A percentile compares a stretch with the other conserved stretches of the same genome.
phyloP scores from a whole-genome alignment of 768 basidiomycete genomes.

The Cystobasidium onofrii region DNA sequence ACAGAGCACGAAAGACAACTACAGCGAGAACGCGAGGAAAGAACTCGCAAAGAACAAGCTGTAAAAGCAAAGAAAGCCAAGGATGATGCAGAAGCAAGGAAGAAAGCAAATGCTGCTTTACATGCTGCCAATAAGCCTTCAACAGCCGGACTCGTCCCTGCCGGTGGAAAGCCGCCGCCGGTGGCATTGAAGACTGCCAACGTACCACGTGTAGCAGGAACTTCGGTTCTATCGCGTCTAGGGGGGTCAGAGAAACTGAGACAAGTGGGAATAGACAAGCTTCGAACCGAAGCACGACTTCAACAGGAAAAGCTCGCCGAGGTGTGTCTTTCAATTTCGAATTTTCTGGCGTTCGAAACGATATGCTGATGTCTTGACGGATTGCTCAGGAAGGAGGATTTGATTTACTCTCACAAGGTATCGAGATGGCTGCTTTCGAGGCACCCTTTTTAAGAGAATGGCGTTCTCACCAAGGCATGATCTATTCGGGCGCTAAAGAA shows the following conservation, averaged over 20 bases:
- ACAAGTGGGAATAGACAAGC: neutral
- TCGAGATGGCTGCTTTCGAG: constrained; percentile 28
- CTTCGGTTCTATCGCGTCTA: neutral
- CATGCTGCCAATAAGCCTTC: neutral
- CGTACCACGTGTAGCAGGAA: neutral
- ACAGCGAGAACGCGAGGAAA: constrained; percentile 21
- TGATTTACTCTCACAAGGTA: constrained; percentile 16
- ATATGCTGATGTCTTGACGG: neutral
- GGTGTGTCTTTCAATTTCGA: neutral
- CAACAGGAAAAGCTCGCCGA: constrained; percentile 14
- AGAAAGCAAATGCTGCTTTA: neutral
- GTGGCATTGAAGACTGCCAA: constrained; percentile 3
- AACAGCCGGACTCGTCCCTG: neutral
- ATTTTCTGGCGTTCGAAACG: neutral
- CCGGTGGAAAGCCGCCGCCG: neutral
- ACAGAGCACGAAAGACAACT: constrained; percentile 24
- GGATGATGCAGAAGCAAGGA: neutral
- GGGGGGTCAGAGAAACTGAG: neutral
- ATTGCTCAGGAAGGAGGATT: constrained; percentile 23
- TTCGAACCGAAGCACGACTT: neutral
- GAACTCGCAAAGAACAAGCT: neutral
- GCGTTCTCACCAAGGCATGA: constrained; percentile 16
- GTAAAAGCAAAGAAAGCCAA: constrained; percentile 8
- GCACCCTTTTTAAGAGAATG: constrained; percentile 13
- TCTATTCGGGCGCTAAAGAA: neutral